Evolutionary conservation across 2,329 filamentous ascomycete species (phyloP).

Genomic region (Emericellopsis atlantica): DNA sequence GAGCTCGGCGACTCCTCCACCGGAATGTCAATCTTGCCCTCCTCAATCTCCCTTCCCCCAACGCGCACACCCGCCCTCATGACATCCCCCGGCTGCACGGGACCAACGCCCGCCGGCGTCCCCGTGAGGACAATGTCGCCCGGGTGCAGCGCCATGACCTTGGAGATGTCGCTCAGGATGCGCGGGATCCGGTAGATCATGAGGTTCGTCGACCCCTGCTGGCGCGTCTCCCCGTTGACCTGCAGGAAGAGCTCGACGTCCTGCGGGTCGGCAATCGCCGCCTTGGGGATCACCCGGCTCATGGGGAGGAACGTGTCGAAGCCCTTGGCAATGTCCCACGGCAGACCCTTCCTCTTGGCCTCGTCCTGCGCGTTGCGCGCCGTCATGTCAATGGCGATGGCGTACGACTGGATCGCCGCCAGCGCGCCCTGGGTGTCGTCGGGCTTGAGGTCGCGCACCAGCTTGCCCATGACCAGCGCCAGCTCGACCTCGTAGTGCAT

Average conservation of each 20-base stretch:
- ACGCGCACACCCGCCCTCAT: constrained; percentile 77
- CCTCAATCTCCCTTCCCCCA: constrained; percentile 68
- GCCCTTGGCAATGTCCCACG: constrained; percentile 93
- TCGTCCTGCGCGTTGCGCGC: constrained; percentile 91
- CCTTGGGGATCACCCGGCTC: constrained; percentile 68
- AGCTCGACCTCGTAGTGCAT: constrained; percentile 95
- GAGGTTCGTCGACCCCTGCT: constrained; percentile 80
- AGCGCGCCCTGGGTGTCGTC: constrained; percentile 65
- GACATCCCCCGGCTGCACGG: constrained; percentile 73
- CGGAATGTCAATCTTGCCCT: constrained; percentile 71
- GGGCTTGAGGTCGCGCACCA: constrained; percentile 60
- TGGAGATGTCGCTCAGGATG: constrained; percentile 80
- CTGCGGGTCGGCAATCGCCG: constrained; percentile 73
- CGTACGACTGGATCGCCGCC: constrained; percentile 75
- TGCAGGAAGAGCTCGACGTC: constrained; percentile 75
- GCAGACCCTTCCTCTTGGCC: constrained; percentile 87
- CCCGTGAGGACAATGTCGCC: constrained; percentile 95
- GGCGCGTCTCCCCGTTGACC: constrained; percentile 67
- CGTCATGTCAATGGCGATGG: constrained; percentile 93
- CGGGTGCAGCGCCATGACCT: constrained; percentile 85
- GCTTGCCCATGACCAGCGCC: constrained; percentile 76
- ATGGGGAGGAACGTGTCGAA: constrained; percentile 96
- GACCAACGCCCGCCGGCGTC: constrained; percentile 89
- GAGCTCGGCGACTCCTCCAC: constrained; percentile 68
- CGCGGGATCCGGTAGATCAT: constrained; percentile 90